These are phyloP conservation scores for Letharia columbiana DNA, from an alignment of 495 filamentous ascomycete genomes.

Conservation along the genomic window DNA sequence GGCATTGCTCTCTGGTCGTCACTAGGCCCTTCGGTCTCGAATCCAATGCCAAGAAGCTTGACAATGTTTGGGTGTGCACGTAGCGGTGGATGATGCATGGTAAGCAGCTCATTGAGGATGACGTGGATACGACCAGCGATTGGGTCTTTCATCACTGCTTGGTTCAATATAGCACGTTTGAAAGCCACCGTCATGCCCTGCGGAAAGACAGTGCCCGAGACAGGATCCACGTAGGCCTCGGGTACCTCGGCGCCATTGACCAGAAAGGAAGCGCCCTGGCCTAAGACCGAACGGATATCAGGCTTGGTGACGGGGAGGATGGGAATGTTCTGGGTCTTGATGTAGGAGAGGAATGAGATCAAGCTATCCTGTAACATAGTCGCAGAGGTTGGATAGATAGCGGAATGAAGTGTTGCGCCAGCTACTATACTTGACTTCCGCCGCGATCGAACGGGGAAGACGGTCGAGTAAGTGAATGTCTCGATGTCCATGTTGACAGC, in stretches of 20 bases:
- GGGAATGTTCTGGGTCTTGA: conserved; percentile 27
- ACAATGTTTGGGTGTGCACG: conserved; percentile 28
- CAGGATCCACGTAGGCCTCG: conserved; percentile 23
- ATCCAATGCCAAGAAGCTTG: conserved; percentile 26
- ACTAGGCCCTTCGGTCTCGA: conserved; percentile 26
- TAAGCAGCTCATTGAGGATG: conserved; percentile 26
- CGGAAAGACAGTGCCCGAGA: conserved; percentile 20
- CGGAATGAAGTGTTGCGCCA: conserved; percentile 24
- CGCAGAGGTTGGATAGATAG: conserved; percentile 21
- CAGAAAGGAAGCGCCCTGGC: conserved; percentile 27
- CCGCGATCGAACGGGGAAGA: conserved; percentile 12
- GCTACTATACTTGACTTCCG: conserved; percentile 24
- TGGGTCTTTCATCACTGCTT: conserved; percentile 19
- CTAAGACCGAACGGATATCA: conserved; percentile 26
- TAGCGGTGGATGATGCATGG: conserved; percentile 27
- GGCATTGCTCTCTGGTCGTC: conserved; percentile 24
- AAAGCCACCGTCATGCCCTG: conserved; percentile 25
- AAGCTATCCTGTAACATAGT: conserved; percentile 24
- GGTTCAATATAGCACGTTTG: conserved; percentile 23
- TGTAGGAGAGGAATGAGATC: conserved; percentile 28
- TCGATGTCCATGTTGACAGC: conserved; percentile 10
- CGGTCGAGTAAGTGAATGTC: conserved; percentile 4
- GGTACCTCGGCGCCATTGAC: conserved; percentile 29
- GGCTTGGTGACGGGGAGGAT: conserved; percentile 26
- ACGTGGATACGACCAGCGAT: conserved; percentile 20